Evolutionary conservation across 768 basidiomycete species (phyloP), one percentile per base, ranked within the genome.

Genomic region (Leccinum subtestaceum): DNA sequence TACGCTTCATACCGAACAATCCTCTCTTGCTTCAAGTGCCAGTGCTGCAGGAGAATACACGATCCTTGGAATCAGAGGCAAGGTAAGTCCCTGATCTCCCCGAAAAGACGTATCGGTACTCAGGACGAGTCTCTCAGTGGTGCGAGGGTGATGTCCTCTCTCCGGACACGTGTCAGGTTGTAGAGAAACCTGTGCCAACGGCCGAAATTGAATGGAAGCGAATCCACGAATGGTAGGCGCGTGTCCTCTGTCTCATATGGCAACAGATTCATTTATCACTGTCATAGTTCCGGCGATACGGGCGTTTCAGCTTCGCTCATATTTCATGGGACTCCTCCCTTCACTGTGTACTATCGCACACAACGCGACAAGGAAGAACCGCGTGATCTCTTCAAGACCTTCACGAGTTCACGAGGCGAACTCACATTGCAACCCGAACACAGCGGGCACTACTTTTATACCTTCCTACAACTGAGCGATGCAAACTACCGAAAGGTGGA

Each of bases 131-230:
- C n/a, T 55, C 36, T 40, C 56, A 85, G 79, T 84, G 84, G 72
- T 98, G 95, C 66, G 76, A 83, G 46, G 95, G 95, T 6, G 88
- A 90, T 58, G 85, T 98, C 1, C 76, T 93, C 45, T 88, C 90
- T 51, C 93, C 94, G 1, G 91, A 93, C 57, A 83, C 78, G 5
- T 94, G 93, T 65, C 81, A 76, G 57, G 91, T 95, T 3, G 74
- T 88, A 29, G 86, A 93, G 70, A 81, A 83, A 62, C 90, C 92
- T 4, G 67, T 81, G 31, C 95, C 95, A 2, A 85, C 83, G 3
- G 91, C 93, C 23, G 88, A 95, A 66, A 91, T 96, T 59, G 84
- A 88, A 73, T 93, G 92, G 85, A 90, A 87, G 65, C 87, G 87
- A 52, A 89, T 95, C 59, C 91, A 94, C 60, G 93, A 95, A 77